A percentile compares a stretch with the other conserved stretches of the same genome.
Evolutionary conservation across 2,329 filamentous ascomycete species (phyloP).

Genomic region (Penicillium sp.): DNA sequence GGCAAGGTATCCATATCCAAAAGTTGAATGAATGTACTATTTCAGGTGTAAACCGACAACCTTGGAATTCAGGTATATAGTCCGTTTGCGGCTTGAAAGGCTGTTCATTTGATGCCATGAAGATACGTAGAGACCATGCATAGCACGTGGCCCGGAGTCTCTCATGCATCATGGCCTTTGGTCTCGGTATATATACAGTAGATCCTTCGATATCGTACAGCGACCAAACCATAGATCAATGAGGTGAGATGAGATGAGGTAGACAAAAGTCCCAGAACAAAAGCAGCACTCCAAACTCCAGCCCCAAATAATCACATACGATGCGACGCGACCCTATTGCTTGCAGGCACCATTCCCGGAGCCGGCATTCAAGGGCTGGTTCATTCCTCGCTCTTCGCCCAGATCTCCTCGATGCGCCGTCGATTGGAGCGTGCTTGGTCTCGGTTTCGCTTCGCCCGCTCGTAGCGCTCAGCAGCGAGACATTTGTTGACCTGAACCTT

Average conservation of each 20-base stretch:
- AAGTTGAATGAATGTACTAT: constrained; percentile 7
- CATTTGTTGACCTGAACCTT: constrained; percentile 83
- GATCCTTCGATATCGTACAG: constrained; percentile 13
- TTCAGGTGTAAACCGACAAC: neutral
- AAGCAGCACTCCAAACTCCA: constrained; percentile 12
- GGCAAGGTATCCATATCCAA: constrained; percentile 22
- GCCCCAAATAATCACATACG: neutral
- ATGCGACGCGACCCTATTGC: constrained; percentile 10
- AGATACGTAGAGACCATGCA: neutral
- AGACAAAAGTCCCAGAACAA: constrained; percentile 3
- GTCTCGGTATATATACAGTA: constrained; percentile 3
- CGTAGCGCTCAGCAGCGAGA: constrained; percentile 71
- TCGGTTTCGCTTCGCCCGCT: constrained; percentile 72
- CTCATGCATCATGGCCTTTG: neutral
- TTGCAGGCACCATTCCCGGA: constrained; percentile 7
- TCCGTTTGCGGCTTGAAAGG: neutral
- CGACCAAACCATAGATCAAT: neutral
- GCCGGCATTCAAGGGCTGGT: constrained; percentile 9
- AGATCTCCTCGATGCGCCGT: constrained; percentile 68
- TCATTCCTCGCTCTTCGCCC: constrained; percentile 56
- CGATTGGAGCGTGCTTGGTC: constrained; percentile 64
- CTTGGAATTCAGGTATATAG: neutral
- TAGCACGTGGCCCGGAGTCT: neutral
- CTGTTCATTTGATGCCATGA: neutral
- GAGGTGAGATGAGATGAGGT: constrained; percentile 7